Evolutionary conservation across 2,329 filamentous ascomycete species (phyloP).

Genomic region (Xylaria sp.): DNA sequence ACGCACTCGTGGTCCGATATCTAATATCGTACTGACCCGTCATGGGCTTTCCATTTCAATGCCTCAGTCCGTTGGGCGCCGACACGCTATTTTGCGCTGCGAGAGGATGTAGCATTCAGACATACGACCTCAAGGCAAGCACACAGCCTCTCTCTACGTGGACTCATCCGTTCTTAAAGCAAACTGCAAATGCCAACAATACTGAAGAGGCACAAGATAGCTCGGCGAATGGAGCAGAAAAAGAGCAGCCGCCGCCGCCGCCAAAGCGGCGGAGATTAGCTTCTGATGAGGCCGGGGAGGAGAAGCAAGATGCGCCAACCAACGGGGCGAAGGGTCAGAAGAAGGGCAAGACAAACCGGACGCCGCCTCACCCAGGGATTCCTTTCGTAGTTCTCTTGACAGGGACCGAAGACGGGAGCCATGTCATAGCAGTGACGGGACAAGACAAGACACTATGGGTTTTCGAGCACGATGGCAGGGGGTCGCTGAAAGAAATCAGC

Average conservation of each 20-base stretch:
- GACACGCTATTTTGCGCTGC: constrained; percentile 69
- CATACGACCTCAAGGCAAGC: constrained; percentile 58
- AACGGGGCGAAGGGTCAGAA: constrained; percentile 31
- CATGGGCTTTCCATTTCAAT: constrained; percentile 63
- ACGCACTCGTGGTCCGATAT: background rate
- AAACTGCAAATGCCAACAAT: constrained; percentile 13
- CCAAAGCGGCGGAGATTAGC: constrained; percentile 24
- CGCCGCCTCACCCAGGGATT: constrained; percentile 46
- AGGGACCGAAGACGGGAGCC: constrained; percentile 65
- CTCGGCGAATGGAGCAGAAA: background rate
- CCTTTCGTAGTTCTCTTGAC: constrained; percentile 74
- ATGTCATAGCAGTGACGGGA: constrained; percentile 80
- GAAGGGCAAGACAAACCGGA: constrained; percentile 42
- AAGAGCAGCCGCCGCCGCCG: constrained; percentile 18
- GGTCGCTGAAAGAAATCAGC: constrained; percentile 69
- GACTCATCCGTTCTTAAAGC: constrained; percentile 34
- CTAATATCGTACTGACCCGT: background rate
- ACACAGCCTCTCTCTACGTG: constrained; percentile 35
- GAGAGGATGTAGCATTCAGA: constrained; percentile 73
- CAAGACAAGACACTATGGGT: constrained; percentile 92
- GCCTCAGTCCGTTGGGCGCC: constrained; percentile 58
- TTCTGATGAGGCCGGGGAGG: constrained; percentile 11
- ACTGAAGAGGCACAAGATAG: constrained; percentile 4
- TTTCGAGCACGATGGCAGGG: constrained; percentile 69
- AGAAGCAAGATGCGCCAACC: constrained; percentile 17